A percentile compares a stretch with the other conserved stretches of the same genome.
Evolutionary conservation across 306 rosid species (phyloP).

Genomic region (Vigna angularis): DNA sequence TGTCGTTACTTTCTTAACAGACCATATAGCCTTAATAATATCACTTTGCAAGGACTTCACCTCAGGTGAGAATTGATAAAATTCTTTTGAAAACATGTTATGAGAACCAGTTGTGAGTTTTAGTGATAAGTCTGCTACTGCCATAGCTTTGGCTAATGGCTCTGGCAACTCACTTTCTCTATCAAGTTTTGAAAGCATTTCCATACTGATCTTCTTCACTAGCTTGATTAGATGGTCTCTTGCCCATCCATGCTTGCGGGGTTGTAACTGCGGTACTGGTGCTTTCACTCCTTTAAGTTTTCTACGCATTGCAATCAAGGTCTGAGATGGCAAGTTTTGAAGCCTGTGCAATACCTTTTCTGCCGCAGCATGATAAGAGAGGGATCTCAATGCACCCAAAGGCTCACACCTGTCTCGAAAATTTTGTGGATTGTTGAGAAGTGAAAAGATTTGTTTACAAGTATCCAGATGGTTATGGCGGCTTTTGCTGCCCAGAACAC

Average conservation of each 20-base stretch:
- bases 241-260: constrained; percentile 55
- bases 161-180: constrained; percentile 60
- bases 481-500: constrained; percentile 44
- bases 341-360: constrained; percentile 55
- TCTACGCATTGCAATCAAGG: constrained; percentile 70
- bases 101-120: constrained; percentile 60
- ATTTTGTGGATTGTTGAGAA: constrained; percentile 62
- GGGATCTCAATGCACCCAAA: constrained; percentile 43
- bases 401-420: constrained; percentile 49
- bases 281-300: constrained; percentile 61
- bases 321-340: constrained; percentile 52
- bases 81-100: constrained; percentile 51
- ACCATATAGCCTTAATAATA: constrained; percentile 74
- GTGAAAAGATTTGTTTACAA: constrained; percentile 50
- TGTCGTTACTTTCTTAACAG: constrained; percentile 48
- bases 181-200: constrained; percentile 64
- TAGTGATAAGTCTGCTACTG: constrained; percentile 70
- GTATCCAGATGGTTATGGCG: constrained; percentile 38
- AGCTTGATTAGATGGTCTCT: constrained; percentile 49
- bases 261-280: constrained; percentile 57
- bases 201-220: constrained; percentile 49
- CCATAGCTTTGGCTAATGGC: constrained; percentile 85
- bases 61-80: constrained; percentile 66
- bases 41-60: constrained; percentile 70
- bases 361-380: constrained; percentile 49